These are phyloP conservation scores for Coprinopsis marcescibilis DNA, from an alignment of 768 basidiomycete genomes.

Conservation along the genomic window DNA sequence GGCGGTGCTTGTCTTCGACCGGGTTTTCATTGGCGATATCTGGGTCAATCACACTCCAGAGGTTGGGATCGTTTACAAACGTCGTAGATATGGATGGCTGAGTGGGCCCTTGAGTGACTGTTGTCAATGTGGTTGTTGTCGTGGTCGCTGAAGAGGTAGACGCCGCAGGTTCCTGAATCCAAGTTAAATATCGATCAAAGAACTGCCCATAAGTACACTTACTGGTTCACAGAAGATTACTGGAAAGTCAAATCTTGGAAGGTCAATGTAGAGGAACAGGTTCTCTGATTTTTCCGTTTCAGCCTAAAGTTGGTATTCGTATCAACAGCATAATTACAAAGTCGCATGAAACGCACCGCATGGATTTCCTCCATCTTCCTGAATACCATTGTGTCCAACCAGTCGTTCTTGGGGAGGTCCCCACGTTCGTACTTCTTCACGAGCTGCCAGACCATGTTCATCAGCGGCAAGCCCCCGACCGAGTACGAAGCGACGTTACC, in stretches of 20 bases:
- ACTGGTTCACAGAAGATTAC: constrained; percentile 89
- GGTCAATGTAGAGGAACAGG: constrained; percentile 92
- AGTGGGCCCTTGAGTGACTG: constrained; percentile 38
- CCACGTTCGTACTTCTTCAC: constrained; percentile 97
- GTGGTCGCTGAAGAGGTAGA: constrained; percentile 23
- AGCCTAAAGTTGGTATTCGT: constrained; percentile 40
- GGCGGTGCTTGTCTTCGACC: constrained; percentile 94
- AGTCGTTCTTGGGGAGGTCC: constrained; percentile 90
- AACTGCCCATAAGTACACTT: no score
- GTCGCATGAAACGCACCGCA: constrained; percentile 48
- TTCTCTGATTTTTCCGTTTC: constrained; percentile 91
- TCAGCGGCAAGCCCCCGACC: constrained; percentile 16
- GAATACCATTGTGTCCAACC: constrained; percentile 92
- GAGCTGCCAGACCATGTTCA: constrained; percentile 32
- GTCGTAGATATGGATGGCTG: constrained; percentile 41
- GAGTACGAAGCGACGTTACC: constrained; percentile 34
- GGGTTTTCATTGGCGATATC: constrained; percentile 91
- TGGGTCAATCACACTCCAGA: constrained; percentile 90
- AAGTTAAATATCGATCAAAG: no score
- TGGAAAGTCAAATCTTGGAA: constrained; percentile 96
- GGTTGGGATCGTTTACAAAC: constrained; percentile 57
- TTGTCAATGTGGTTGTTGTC: constrained; percentile 31
- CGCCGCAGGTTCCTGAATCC: constrained; percentile 17
- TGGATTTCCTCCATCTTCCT: constrained; percentile 94
- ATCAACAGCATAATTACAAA: neutral